A percentile compares a stretch with the other conserved stretches of the same genome.
Conservation (phyloP, 2,329 filamentous ascomycete genomes). For the Blastomyces percursus region DNA sequence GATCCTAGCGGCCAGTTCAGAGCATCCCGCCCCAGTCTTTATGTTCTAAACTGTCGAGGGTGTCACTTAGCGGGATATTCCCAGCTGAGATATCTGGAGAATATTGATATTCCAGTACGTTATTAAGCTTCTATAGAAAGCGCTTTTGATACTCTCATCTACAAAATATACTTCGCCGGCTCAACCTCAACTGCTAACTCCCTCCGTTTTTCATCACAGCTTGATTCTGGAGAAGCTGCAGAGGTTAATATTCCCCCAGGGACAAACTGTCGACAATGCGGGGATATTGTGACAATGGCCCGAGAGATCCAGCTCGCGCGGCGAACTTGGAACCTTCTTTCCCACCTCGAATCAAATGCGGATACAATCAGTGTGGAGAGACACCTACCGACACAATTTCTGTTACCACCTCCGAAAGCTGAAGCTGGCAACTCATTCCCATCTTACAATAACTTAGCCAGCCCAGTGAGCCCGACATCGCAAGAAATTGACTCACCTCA, state of each 20-base stretch:
- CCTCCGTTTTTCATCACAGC: conserved; percentile 1
- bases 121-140: neutral
- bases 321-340: conserved; percentile 29
- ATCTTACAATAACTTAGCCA: neutral
- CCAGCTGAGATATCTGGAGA: conserved; percentile 22
- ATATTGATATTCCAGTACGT: conserved; percentile 16
- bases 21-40: conserved; percentile 24
- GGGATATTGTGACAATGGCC: conserved; percentile 25
- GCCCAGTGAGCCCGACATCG: conserved; percentile 3
- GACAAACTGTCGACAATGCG: conserved; percentile 27
- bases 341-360: conserved; percentile 27
- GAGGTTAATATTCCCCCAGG: conserved; percentile 15
- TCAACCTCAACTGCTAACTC: neutral
- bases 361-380: conserved; percentile 32
- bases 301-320: conserved; percentile 29
- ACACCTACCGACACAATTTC: conserved; percentile 29
- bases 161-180: no score
- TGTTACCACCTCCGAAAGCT: conserved; percentile 24
- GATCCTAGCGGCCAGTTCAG: conserved; percentile 25
- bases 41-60: conserved; percentile 28
- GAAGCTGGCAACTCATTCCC: conserved; percentile 8
- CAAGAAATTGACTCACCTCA: neutral
- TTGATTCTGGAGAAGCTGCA: conserved; percentile 9
- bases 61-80: conserved; percentile 30
- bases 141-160: neutral